Percentiles rank a stretch among this genome's conserved stretches.
Evolutionary conservation across 495 filamentous ascomycete genomes (phyloP).

Genomic region (Trichocladium uniseriatum): DNA sequence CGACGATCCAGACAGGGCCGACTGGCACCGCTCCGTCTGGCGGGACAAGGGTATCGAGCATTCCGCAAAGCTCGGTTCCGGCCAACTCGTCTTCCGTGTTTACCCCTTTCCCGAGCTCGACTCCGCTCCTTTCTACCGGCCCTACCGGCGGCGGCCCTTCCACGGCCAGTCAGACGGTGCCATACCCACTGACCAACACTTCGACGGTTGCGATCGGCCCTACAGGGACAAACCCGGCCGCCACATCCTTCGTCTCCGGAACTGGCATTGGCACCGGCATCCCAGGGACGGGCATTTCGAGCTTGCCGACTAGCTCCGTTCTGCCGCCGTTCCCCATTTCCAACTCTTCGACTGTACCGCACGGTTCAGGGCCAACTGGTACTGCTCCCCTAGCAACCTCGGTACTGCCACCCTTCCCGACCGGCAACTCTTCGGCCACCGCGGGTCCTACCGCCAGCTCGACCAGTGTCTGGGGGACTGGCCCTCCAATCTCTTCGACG

Average conservation of each 20-base stretch:
- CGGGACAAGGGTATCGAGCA: too few species aligned
- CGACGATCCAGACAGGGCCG: too few species aligned
- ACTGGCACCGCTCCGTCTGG: too few species aligned
- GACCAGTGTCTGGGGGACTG: background rate
- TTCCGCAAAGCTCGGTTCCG: too few species aligned
- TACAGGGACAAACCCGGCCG: slow-evolving; percentile 8
- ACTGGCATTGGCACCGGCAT: slow-evolving; percentile 5
- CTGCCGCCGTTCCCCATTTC: slow-evolving; percentile 22
- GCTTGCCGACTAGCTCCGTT: slow-evolving; percentile 7
- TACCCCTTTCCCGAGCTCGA: background rate
- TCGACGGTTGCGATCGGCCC: background rate
- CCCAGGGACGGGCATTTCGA: slow-evolving; percentile 1
- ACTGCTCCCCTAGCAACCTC: background rate
- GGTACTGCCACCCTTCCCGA: slow-evolving; percentile 8
- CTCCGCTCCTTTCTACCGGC: too few species aligned
- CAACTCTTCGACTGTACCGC: slow-evolving; percentile 17
- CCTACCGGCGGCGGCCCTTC: too few species aligned
- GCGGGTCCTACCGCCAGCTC: background rate
- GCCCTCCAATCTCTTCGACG: background rate
- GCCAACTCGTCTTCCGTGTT: too few species aligned
- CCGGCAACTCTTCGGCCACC: slow-evolving; percentile 7
- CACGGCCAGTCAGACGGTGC: background rate
- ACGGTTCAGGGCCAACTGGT: slow-evolving; percentile 9
- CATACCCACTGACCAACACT: slow-evolving; percentile 1
- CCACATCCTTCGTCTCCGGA: background rate